Evolutionary conservation across 768 basidiomycete genomes (phyloP), one percentile per base, ranked within the genome.

Genomic region (Zangia roseola): DNA sequence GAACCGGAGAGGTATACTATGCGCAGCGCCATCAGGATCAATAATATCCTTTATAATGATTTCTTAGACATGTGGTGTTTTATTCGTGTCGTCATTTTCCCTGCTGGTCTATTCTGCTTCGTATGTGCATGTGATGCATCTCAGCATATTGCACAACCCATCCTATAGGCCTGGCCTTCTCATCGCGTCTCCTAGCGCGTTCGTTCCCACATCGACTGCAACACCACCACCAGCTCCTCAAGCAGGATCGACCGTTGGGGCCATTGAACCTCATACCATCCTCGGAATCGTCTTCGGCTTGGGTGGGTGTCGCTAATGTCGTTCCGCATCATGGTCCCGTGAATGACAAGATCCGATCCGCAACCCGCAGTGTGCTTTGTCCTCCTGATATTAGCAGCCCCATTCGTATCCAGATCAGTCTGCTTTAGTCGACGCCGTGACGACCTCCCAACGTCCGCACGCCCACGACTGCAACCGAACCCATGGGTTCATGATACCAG

Each of bases 331-430:
- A 12, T 6, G 1, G 17, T 35, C 35, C 39, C 28, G 9, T 7
- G 40, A 44, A 5, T 49, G 35, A 51, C 0, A n/a, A n/a, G n/a
- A n/a, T n/a, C n/a, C n/a, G n/a, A n/a, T n/a, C n/a, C n/a, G n/a
- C n/a, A n/a, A n/a, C 26, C 17, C 34, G 14, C 40, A 62, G 60
- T 54, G 14, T 24, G 38, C 35, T 62, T 60, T 20, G 12, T 41
- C 35, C 1, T 33, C 12, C 61, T 62, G 43, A 13, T 62, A 17
- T 3, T 52, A 0, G 38, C 23, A 8, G 25, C 17, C 38, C 34
- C 30, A 4, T 46, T 19, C 21, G 13, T 54, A 14, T 52, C 52
- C 37, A 46, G 51, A 16, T 16, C 38, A 5, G 33, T 37, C 2
- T 47, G 30, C 34, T 24, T 43, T 17, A 35, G 25, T 14, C 23